These are phyloP conservation scores for Plasmodium chabaudi DNA, from an alignment of 169 alveolate species.

Conservation along the genomic window DNA sequence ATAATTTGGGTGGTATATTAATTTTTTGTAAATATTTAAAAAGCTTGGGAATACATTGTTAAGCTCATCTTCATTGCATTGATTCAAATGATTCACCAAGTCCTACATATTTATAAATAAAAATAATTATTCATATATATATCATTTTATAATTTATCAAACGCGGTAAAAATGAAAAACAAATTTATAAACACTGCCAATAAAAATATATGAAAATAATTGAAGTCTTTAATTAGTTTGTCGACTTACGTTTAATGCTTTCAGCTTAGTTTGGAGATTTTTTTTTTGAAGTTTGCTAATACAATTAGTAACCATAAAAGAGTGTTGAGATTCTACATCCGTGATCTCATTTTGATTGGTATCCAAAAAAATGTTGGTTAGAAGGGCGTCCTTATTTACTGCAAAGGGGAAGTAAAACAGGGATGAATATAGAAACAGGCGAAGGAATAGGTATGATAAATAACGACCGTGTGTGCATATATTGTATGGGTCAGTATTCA, in stretches of 20 bases:
- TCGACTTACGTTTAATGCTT: conserved; percentile 38
- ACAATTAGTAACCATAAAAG: conserved; percentile 45
- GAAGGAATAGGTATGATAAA: too few species aligned
- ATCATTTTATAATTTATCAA: background rate
- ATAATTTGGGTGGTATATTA: conserved; percentile 61
- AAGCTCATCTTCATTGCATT: conserved; percentile 24
- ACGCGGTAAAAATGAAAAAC: background rate
- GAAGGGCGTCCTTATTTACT: conserved; percentile 60
- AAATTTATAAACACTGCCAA: background rate
- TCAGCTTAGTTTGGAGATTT: conserved; percentile 59
- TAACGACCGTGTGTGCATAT: too few species aligned
- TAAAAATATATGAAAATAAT: background rate
- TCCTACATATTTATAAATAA: conserved; percentile 10
- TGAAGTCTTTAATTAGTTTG: background rate
- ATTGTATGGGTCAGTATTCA: too few species aligned
- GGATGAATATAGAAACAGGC: background rate
- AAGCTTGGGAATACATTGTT: conserved; percentile 35
- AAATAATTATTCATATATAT: background rate
- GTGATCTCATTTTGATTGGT: background rate
- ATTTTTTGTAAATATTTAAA: conserved; percentile 43
- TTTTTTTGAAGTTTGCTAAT: conserved; percentile 58
- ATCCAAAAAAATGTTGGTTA: conserved; percentile 34
- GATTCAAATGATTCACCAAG: conserved; percentile 13
- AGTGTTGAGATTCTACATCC: conserved; percentile 36
- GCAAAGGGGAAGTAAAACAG: background rate